Base-by-base conservation (phyloP, 495 filamentous ascomycete genomes). In the Tricharina praecox region DNA sequence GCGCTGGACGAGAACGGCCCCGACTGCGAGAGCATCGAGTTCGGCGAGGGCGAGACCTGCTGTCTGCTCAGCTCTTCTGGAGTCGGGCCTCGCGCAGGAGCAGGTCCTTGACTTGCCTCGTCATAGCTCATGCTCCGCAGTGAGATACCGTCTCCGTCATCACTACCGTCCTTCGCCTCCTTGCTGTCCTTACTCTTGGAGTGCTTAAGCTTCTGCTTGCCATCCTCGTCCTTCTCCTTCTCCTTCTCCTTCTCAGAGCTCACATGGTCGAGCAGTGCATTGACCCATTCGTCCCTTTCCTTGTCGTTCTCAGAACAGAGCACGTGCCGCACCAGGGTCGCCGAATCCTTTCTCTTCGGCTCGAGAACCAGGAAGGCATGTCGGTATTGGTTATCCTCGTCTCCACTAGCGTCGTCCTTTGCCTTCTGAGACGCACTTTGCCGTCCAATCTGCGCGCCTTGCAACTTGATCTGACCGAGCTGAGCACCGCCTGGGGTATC, bases 351-450 rank as follows among this genome's bases (percentile, higher is more conserved):
- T 63, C 83, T 83, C 68, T 96, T 97, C 1, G 86, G 87, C 62
- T 97, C 90, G 32, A 94, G 56, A 45, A 97, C 81, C 38, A 96
- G 68, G 64, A 97, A 96, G 3, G 92, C 90, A 67, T 97, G 90
- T 8, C 90, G 79, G 61, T 93, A 96, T 59, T 96, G 83, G 55
- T 90, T 93, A 36, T 97, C 90, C 33, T 81, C 78, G 18, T 75
- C 72, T 18, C 63, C 64, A 23, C 60, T 63, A 18, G 71, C 69
- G 11, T 76, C 71, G 25, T 70, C 73, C 36, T 74, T 74, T 3
- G 62, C 61, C 38, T 62, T 68, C n/a, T n/a, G n/a, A n/a, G n/a
- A n/a, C 49, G 81, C 76, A 37, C 76, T 74, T 21, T 75, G 70
- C 55, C 90, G 85, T 41, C 90, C 90, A 58, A 97, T 96, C 63